These are phyloP conservation scores for Diplosphaera chodatii DNA, from an alignment of 139 green algal genomes.

Conservation along the genomic window DNA sequence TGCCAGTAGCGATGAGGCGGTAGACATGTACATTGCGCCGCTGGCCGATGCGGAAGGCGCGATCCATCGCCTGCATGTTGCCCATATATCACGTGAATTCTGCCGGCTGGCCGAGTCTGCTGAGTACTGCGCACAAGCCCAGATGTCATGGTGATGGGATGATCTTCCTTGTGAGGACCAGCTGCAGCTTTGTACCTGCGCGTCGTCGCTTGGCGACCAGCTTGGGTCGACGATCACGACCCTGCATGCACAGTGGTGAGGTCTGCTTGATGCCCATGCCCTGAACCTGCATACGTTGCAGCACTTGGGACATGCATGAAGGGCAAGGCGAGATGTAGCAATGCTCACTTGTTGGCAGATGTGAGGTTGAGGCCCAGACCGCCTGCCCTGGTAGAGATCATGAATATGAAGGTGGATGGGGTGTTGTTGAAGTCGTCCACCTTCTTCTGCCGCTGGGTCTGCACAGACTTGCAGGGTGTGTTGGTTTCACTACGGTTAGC, in stretches of 20 bases:
- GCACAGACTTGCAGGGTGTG: too few relatives aligned
- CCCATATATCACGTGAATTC: neutral
- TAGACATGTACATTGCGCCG: slow-evolving; percentile 67
- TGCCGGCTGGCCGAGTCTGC: neutral
- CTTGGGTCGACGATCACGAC: slow-evolving; percentile 71
- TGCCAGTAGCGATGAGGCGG: slow-evolving; percentile 60
- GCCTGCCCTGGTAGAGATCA: slow-evolving; percentile 48
- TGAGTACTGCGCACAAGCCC: too few relatives aligned
- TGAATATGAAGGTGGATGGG: slow-evolving; percentile 44
- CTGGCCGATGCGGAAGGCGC: slow-evolving; percentile 78
- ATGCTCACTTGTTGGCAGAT: slow-evolving; percentile 41
- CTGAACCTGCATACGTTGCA: neutral
- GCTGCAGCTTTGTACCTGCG: slow-evolving; percentile 15
- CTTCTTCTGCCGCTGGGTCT: slow-evolving; percentile 36
- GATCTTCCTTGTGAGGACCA: neutral
- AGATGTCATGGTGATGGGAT: neutral
- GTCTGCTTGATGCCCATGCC: neutral
- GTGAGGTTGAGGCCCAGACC: slow-evolving; percentile 72
- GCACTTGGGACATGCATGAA: neutral
- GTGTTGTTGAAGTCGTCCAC: slow-evolving; percentile 61
- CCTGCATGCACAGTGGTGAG: slow-evolving; percentile 11
- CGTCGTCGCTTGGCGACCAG: slow-evolving; percentile 56
- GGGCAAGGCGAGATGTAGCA: slow-evolving; percentile 9
- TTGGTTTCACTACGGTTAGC: too few relatives aligned
- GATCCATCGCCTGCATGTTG: slow-evolving; percentile 58